Base-by-base conservation (phyloP, 495 filamentous ascomycete species). In the Xylaria grammica region DNA sequence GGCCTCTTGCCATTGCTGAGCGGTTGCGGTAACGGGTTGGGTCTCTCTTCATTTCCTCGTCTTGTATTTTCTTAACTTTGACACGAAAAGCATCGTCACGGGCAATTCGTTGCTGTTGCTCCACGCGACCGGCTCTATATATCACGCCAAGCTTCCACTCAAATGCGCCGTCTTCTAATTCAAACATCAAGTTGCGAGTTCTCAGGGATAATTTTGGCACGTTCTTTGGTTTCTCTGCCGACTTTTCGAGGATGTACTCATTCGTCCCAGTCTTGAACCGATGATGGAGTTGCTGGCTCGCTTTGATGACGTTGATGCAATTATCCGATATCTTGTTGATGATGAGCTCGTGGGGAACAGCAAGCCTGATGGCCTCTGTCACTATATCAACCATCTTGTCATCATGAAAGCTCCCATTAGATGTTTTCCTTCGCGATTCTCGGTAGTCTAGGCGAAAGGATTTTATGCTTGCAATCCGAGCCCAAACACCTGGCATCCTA, bases 71-170 rank as follows among this genome's bases (percentile, higher is more conserved):
- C 67, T 92, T 93, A 6, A 89, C 83, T 69, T 99, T 99, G 49
- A 96, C 78, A 6, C 86, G 77, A 77, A 94, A 98, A 0, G 95
- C 94, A 46, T 96, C 92, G 76, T 97, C 92, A 26, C 95, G 85
- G 13, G 94, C 94, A 63, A 94, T 78, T 15, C 95, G 86, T 71
- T 97, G 94, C 71, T 87, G 85, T 77, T 97, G 92, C 70, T 99
- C 95, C 52, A 92, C 80, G 24, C 96, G 79, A 2, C 96, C 95
- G 22, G 89, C 84, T 6, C 94, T 88, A 69, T 98, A 98, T 51
- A 98, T 99, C 67, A 89, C 85, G 0, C 92, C 91, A 22, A 99
- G 82, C 70, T 97, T 97, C 90, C 94, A 97, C 72, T 99, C 95
- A 71, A 99, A 99, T 1, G 91, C 89, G 55, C 95, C 93, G 75